phyloP scores from a whole-genome alignment of 805 yeast genomes.

The Debaryomyces hansenii region DNA sequence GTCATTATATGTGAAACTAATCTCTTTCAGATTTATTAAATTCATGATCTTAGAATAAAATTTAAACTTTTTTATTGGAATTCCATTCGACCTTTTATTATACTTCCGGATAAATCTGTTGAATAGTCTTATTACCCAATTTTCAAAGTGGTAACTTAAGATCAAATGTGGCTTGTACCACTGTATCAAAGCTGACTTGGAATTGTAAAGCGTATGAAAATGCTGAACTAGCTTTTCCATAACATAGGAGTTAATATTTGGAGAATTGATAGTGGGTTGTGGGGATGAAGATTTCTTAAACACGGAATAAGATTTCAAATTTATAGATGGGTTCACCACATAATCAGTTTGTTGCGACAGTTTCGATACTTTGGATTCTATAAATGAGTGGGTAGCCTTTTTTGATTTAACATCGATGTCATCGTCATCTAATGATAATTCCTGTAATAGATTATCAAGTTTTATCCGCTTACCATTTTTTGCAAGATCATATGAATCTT shows the following conservation, averaged over 20 bases:
- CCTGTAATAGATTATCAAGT: slow-evolving; percentile 28
- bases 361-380: background rate
- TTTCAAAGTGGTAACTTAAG: slow-evolving; percentile 28
- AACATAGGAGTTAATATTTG: slow-evolving; percentile 17
- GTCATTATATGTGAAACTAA: slow-evolving; percentile 19
- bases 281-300: slow-evolving; percentile 8
- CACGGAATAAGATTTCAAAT: slow-evolving; percentile 9
- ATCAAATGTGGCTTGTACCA: slow-evolving; percentile 27
- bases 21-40: slow-evolving; percentile 17
- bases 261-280: background rate
- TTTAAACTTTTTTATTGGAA: slow-evolving; percentile 16
- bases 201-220: slow-evolving; percentile 17
- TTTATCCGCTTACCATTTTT: slow-evolving; percentile 25
- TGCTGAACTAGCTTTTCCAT: slow-evolving; percentile 23
- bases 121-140: slow-evolving; percentile 37
- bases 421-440: slow-evolving; percentile 20
- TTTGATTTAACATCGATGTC: background rate
- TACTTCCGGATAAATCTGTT: slow-evolving; percentile 32
- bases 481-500: background rate
- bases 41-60: slow-evolving; percentile 23
- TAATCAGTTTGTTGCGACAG: background rate
- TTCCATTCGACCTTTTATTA: slow-evolving; percentile 16
- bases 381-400: background rate
- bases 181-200: slow-evolving; percentile 19
- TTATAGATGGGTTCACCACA: slow-evolving; percentile 13